Percentiles rank a stretch among this genome's conserved stretches.
phyloP scores from a whole-genome alignment of 2,329 filamentous ascomycete species.

The Macrophomina pseudophaseolina region DNA sequence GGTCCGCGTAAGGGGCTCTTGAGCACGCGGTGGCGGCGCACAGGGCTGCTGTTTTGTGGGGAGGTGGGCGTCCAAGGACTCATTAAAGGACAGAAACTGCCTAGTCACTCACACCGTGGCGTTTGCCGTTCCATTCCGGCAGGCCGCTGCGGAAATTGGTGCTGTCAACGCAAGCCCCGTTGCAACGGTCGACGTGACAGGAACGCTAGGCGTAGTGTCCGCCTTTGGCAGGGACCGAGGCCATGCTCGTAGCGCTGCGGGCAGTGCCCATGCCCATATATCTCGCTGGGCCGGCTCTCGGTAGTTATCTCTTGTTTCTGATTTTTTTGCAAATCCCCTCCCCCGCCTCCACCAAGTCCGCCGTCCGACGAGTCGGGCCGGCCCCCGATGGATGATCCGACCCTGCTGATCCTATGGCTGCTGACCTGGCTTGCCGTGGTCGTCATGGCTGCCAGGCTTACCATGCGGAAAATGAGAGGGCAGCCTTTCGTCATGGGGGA shows the following conservation, averaged over 20 bases:
- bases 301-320: not conserved
- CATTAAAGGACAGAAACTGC: not conserved
- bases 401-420: slow-evolving; percentile 19
- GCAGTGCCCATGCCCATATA: not conserved
- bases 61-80: not conserved
- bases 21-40: not conserved
- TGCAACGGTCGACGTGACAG: not conserved
- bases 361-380: not conserved
- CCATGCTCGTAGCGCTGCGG: not conserved
- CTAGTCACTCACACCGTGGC: not conserved
- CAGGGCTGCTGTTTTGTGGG: slow-evolving; percentile 13
- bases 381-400: slow-evolving; percentile 18
- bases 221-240: not conserved
- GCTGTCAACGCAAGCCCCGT: not conserved
- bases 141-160: slow-evolving; percentile 9
- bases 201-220: slow-evolving; percentile 6
- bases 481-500: not conserved
- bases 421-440: slow-evolving; percentile 4
- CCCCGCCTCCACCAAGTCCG: not conserved
- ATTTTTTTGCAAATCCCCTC: not conserved
- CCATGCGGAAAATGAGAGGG: not conserved
- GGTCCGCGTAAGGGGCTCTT: not conserved
- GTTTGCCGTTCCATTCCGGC: slow-evolving; percentile 5
- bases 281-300: not conserved
- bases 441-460: not conserved